Evolutionary conservation across 78 protist species (phyloP).

Genomic region (Guillardia theta): DNA sequence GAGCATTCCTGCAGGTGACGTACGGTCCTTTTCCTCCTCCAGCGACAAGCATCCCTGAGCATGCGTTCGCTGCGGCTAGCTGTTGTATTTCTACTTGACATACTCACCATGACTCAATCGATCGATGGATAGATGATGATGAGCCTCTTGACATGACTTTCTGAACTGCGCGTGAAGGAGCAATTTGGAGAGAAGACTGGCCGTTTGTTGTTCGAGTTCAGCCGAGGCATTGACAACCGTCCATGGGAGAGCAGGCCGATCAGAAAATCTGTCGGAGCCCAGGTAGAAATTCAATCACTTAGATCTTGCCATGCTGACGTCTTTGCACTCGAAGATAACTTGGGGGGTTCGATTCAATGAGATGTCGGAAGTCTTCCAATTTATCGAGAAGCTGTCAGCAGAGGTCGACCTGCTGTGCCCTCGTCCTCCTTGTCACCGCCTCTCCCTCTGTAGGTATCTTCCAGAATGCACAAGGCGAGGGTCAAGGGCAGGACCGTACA

Average conservation of each 20-base stretch:
- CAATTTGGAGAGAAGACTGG: not conserved
- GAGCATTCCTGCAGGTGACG: no score
- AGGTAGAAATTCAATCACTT: not conserved
- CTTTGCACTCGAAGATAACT: not conserved
- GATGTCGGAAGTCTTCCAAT: not conserved
- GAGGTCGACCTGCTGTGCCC: not conserved
- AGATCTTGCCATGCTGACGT: not conserved
- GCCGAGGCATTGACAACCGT: not conserved
- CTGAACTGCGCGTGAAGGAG: not conserved
- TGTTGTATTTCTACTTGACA: no score
- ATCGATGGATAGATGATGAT: no score
- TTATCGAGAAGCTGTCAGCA: not conserved
- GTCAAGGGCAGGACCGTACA: not conserved
- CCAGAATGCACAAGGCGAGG: not conserved
- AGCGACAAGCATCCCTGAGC: no score
- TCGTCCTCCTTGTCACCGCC: no score
- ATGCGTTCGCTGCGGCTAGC: no score
- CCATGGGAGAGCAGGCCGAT: not conserved
- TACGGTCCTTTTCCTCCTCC: no score
- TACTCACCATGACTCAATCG: no score
- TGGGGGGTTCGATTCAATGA: constrained; percentile 43
- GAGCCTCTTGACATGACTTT: not conserved
- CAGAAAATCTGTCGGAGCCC: constrained; percentile 19
- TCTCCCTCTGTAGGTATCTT: no score
- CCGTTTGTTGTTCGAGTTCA: not conserved